phyloP scores from a whole-genome alignment of 257 asterid species.

The Leptodermis oblonga region DNA sequence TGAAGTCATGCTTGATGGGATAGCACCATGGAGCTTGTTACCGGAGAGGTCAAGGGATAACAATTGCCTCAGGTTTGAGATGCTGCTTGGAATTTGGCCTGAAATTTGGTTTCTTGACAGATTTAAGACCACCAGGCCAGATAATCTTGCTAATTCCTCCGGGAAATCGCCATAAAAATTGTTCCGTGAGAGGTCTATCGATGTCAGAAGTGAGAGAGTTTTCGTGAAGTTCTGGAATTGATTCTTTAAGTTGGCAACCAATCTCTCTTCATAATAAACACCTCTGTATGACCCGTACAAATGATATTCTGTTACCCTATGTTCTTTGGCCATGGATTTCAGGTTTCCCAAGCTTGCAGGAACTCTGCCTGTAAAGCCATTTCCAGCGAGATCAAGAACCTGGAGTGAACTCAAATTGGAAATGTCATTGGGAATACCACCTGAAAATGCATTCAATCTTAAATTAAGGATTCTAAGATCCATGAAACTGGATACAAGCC shows the following conservation, averaged over 20 bases:
- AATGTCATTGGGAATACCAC: slow-evolving; percentile 26
- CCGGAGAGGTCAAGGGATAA: slow-evolving; percentile 49
- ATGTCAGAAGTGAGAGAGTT: slow-evolving; percentile 50
- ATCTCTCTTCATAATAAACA: slow-evolving; percentile 35
- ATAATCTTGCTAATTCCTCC: slow-evolving; percentile 27
- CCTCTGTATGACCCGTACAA: slow-evolving; percentile 41
- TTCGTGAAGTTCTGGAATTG: slow-evolving; percentile 39
- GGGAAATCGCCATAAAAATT: slow-evolving; percentile 41
- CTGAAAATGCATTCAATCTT: slow-evolving; percentile 34
- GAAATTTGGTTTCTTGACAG: slow-evolving; percentile 43
- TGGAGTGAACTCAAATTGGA: slow-evolving; percentile 37
- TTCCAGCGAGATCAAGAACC: slow-evolving; percentile 49
- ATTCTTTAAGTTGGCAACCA: slow-evolving; percentile 38
- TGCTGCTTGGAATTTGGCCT: slow-evolving; percentile 44
- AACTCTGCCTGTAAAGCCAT: slow-evolving; percentile 33
- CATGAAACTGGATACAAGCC: slow-evolving; percentile 31
- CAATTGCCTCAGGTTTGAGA: slow-evolving; percentile 34
- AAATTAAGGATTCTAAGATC: slow-evolving; percentile 41
- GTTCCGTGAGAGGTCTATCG: slow-evolving; percentile 47
- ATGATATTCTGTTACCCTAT: slow-evolving; percentile 26
- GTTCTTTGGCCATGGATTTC: slow-evolving; percentile 36
- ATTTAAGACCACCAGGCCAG: slow-evolving; percentile 37
- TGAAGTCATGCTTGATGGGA: slow-evolving; percentile 43
- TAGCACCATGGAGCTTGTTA: slow-evolving; percentile 35
- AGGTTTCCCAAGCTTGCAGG: slow-evolving; percentile 37